Evolutionary conservation across 1,139 yeast genomes (phyloP).

Genomic region (Candida dubliniensis): DNA sequence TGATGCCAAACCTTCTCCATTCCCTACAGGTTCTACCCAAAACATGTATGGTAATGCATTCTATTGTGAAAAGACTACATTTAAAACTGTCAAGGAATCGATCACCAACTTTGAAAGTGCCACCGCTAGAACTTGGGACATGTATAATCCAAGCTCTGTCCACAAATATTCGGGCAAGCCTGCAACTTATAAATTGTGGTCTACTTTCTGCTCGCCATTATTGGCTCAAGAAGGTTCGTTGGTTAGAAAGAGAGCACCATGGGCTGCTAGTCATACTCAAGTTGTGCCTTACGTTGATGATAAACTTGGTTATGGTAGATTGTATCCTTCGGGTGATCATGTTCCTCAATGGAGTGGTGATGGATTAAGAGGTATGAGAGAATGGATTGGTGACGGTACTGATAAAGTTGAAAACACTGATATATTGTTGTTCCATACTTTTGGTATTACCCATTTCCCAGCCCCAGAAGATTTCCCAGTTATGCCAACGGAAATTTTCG

Average conservation of each 20-base stretch:
- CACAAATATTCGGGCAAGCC: constrained; percentile 75
- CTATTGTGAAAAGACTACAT: constrained; percentile 59
- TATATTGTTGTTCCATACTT: constrained; percentile 73
- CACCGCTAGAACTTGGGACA: constrained; percentile 76
- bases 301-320: constrained; percentile 49
- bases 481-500: constrained; percentile 83
- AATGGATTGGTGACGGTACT: constrained; percentile 70
- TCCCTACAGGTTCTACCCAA: constrained; percentile 62
- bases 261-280: constrained; percentile 68
- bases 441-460: constrained; percentile 84
- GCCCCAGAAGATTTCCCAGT: constrained; percentile 89
- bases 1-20: constrained; percentile 62
- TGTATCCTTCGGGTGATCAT: constrained; percentile 79
- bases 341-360: constrained; percentile 82
- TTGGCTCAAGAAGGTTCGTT: constrained; percentile 73
- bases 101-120: constrained; percentile 60
- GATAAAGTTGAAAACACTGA: constrained; percentile 68
- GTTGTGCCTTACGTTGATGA: constrained; percentile 70
- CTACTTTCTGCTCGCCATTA: constrained; percentile 72
- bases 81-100: constrained; percentile 69
- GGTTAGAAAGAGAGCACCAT: constrained; percentile 79
- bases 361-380: constrained; percentile 66
- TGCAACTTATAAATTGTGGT: constrained; percentile 72
- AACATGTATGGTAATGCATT: constrained; percentile 76
- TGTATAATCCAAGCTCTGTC: constrained; percentile 66